Conservation (phyloP, 192 early-diverging fungal genomes). For the Phycomyces blakesleeanus region DNA sequence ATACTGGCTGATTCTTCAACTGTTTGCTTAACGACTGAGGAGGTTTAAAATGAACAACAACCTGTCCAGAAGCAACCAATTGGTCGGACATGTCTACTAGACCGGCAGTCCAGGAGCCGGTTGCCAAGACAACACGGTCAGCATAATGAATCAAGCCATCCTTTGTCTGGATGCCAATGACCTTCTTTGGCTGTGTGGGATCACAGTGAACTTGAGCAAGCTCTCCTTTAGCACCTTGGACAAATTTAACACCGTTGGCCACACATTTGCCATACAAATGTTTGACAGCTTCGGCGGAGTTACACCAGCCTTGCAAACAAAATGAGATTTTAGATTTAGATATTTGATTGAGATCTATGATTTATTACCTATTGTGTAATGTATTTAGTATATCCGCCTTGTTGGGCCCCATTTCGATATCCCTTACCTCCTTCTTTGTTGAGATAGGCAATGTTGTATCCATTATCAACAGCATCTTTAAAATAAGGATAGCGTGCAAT, state of each 20-base stretch:
- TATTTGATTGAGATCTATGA: no score
- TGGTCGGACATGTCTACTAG: conserved; percentile 34
- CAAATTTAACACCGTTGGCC: conserved; percentile 12
- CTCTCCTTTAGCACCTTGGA: conserved; percentile 1
- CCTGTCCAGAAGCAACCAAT: conserved; percentile 42
- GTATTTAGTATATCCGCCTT: no score
- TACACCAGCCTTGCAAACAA: conserved; percentile 20
- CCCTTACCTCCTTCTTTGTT: conserved; percentile 21
- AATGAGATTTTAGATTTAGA: conserved; percentile 6
- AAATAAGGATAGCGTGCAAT: conserved; percentile 12
- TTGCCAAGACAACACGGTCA: conserved; percentile 34
- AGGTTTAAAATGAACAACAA: conserved; percentile 45
- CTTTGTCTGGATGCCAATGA: conserved; percentile 35
- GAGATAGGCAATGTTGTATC: conserved; percentile 19
- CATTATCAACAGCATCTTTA: conserved; percentile 11
- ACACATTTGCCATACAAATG: conserved; percentile 17
- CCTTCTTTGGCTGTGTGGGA: not conserved
- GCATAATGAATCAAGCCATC: conserved; percentile 38
- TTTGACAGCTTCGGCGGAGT: conserved; percentile 20
- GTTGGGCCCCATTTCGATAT: not conserved
- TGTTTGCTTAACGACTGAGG: conserved; percentile 10
- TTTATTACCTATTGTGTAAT: no score
- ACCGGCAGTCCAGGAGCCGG: conserved; percentile 45
- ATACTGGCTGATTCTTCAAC: conserved; percentile 37
- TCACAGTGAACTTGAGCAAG: conserved; percentile 1